Conservation (phyloP, 768 basidiomycete genomes). For the Russula sp. region DNA sequence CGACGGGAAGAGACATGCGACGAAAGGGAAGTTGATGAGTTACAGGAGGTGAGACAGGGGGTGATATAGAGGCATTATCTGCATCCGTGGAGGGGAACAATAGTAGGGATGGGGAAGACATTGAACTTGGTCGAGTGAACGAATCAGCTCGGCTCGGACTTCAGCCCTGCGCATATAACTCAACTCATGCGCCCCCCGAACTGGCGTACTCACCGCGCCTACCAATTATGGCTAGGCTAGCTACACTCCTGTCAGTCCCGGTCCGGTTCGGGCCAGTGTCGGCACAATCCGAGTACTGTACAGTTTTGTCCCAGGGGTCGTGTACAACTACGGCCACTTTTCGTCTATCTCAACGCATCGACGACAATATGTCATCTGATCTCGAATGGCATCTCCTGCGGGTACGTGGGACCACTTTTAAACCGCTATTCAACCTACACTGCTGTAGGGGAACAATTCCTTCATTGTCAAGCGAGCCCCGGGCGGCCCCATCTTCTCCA, state of each 20-base stretch:
- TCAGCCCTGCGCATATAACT: neutral
- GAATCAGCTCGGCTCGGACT: neutral
- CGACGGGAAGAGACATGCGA: constrained; percentile 44
- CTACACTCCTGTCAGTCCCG: neutral
- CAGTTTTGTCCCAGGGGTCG: constrained; percentile 10
- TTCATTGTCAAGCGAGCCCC: constrained; percentile 76
- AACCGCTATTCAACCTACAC: constrained; percentile 8
- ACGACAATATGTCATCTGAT: constrained; percentile 53
- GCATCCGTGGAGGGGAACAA: constrained; percentile 30
- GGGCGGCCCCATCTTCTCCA: constrained; percentile 78
- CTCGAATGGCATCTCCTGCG: constrained; percentile 93
- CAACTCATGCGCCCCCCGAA: neutral
- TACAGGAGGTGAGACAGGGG: constrained; percentile 40
- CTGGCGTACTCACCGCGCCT: neutral
- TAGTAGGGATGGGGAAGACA: constrained; percentile 12
- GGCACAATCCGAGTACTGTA: constrained; percentile 24
- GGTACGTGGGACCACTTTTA: constrained; percentile 46
- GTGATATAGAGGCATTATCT: neutral
- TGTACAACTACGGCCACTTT: neutral
- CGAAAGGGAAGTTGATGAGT: constrained; percentile 47
- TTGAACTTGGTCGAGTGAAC: neutral
- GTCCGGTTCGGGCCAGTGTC: neutral
- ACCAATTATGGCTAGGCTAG: constrained; percentile 7
- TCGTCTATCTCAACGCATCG: constrained; percentile 3
- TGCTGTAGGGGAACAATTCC: constrained; percentile 70